phyloP scores from a whole-genome alignment of 1,284 basidiomycete species.

The Vanrija humicola region DNA sequence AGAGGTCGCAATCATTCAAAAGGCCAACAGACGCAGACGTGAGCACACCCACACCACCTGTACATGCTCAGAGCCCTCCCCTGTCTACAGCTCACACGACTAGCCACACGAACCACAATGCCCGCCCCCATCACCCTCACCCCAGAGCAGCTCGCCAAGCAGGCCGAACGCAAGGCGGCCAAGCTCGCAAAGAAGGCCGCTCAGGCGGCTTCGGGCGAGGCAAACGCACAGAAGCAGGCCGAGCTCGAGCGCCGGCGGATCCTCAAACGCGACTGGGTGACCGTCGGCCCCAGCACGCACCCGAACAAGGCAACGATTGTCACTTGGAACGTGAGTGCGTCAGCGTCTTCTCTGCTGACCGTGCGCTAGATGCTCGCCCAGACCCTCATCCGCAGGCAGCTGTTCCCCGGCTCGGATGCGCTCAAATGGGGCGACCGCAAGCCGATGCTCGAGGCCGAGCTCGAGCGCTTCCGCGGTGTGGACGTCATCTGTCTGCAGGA shows the following conservation, averaged over 20 bases:
- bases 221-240: slow-evolving; percentile 2
- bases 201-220: slow-evolving; percentile 1
- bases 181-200: slow-evolving; percentile 41
- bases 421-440: slow-evolving; percentile 68
- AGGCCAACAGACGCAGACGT: no score
- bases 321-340: slow-evolving; percentile 50
- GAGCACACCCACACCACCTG: no score
- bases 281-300: slow-evolving; percentile 55
- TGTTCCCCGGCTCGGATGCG: slow-evolving; percentile 75
- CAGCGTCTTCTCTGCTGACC: neutral
- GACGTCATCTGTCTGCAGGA: slow-evolving; percentile 71
- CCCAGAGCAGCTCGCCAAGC: slow-evolving; percentile 38
- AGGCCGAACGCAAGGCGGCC: slow-evolving; percentile 39
- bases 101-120: slow-evolving; percentile 2
- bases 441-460: slow-evolving; percentile 69
- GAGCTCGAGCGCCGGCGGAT: slow-evolving; percentile 30
- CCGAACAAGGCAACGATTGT: slow-evolving; percentile 69
- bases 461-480: slow-evolving; percentile 57
- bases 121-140: slow-evolving; percentile 26
- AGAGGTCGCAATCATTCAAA: no score
- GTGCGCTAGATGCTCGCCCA: slow-evolving; percentile 54
- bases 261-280: slow-evolving; percentile 38
- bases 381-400: slow-evolving; percentile 57
- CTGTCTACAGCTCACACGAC: neutral
- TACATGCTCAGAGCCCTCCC: no score